Base-by-base conservation (phyloP, 768 basidiomycete genomes). In the Tylopilus felleus region DNA sequence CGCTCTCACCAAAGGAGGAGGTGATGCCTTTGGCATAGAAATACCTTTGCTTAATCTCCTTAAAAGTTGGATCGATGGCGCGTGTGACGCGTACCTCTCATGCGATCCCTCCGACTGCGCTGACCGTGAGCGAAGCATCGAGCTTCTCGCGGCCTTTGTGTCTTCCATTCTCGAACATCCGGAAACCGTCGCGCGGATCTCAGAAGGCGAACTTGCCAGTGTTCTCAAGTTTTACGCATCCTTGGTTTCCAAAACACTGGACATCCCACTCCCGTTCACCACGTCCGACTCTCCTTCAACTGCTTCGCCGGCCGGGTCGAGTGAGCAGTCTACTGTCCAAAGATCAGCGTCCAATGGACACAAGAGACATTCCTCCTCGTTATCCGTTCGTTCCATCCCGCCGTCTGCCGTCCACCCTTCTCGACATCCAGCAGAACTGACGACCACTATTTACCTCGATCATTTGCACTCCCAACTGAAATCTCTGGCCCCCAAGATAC, bases 11-110 rank as follows among this genome's bases (percentile, higher is more conserved):
- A 78, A 75, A 55, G 79, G 74, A 38, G 87, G 86, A 7, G 61
- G 71, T 3, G 83, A 87, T 43, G 77, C 84, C 27, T 70, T 81
- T 33, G 88, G 88, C 19, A 79, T 88, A 60, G 89, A 90, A 67
- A 65, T 73, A 8, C 71, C 74, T 35, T 63, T 90, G 31, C 69
- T 89, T 23, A 70, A 75, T 38, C 66, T 85, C 45, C 71, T 90
- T 40, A 80, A 80, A 58, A 65, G 74, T 8, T 92, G 88, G 87
- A 84, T 88, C 31, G 73, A 80, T 46, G 79, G 78, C 16, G 85
- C 84, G 9, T 88, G 87, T 53, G 78, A 82, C 13, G 80, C 79
- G 7, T 72, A 76, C 51, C 62, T 70, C 46, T 55, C 66, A 49
- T 60, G 70, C 31, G 65, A 70, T 54, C 54, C 64, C n/a, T 49